phyloP scores from a whole-genome alignment of 1,284 basidiomycete genomes.

The Boletus albobrunnescens region DNA sequence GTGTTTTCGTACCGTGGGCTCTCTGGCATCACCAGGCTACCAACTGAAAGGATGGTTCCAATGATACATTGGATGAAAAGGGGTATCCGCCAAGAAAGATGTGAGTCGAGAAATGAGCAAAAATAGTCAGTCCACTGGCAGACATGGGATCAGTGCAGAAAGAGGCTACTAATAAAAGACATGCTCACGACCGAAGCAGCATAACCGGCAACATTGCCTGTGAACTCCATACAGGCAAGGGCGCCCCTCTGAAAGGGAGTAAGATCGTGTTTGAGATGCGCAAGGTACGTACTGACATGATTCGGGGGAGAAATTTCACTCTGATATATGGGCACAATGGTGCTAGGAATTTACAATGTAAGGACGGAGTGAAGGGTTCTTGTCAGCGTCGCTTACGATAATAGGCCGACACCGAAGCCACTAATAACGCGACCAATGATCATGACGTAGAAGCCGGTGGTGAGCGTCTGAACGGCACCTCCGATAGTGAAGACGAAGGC shows the following conservation, averaged over 20 bases:
- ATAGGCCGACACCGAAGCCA: constrained; percentile 90
- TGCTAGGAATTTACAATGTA: constrained; percentile 44
- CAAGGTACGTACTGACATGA: constrained; percentile 55
- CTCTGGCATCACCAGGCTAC: constrained; percentile 88
- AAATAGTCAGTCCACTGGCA: constrained; percentile 91
- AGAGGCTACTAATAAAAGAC: background rate
- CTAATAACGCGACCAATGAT: constrained; percentile 83
- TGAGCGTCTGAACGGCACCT: constrained; percentile 87
- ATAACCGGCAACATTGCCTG: constrained; percentile 91
- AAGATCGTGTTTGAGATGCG: constrained; percentile 2
- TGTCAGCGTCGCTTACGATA: constrained; percentile 63
- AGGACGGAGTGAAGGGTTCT: background rate
- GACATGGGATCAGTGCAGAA: background rate
- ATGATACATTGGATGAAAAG: constrained; percentile 88
- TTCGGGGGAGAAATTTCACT: constrained; percentile 94
- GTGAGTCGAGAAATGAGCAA: constrained; percentile 81
- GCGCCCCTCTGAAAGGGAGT: constrained; percentile 65
- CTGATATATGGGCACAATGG: constrained; percentile 97
- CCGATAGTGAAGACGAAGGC: constrained; percentile 87
- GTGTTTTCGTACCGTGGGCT: constrained; percentile 66
- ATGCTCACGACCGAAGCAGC: constrained; percentile 86
- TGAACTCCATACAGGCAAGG: constrained; percentile 96
- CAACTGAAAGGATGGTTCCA: constrained; percentile 76
- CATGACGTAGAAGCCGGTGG: constrained; percentile 82
- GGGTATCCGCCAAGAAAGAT: constrained; percentile 81